Evolutionary conservation across 164 flowering plant genomes (phyloP).

Genomic region (grape (Vitis vinifera)): ASM3070453v1 NC_081818.1:22848501-22849000

Average conservation of each 20-base stretch:
- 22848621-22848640: background rate
- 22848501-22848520: background rate
- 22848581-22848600: constrained; percentile 75
- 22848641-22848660: background rate
- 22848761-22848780: constrained; percentile 2
- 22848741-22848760: constrained; percentile 71
- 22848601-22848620: constrained; percentile 1
- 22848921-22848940: background rate
- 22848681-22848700: constrained; percentile 98
- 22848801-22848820: background rate
- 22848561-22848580: constrained; percentile 99
- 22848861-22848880: too few species aligned
- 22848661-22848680: constrained; percentile 61
- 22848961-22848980: background rate
- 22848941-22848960: background rate
- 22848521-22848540: constrained; percentile 83
- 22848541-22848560: constrained; percentile 98
- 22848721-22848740: constrained; percentile 99
- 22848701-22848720: constrained; percentile 99
- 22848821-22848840: background rate
- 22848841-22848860: too few species aligned
- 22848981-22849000: background rate
- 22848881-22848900: background rate
- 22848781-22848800: background rate
- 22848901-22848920: background rate